Evolutionary conservation across 257 asterid genomes (phyloP).

Genomic region (Nicotiana tabacum): DNA sequence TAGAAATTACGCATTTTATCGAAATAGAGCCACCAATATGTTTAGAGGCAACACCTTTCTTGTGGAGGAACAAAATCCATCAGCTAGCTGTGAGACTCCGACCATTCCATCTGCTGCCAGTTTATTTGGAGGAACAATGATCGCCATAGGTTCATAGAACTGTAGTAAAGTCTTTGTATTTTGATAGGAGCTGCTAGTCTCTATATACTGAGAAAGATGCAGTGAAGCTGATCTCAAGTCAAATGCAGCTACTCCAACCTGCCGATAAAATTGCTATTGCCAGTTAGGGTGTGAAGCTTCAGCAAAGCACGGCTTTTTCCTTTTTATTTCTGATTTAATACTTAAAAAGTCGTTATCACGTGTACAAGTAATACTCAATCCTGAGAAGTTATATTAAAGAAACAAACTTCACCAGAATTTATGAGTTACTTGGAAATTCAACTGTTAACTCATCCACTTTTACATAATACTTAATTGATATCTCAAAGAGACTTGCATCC

Average conservation of each 20-base stretch:
- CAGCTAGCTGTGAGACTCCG: conserved; percentile 88
- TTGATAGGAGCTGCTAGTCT: conserved; percentile 89
- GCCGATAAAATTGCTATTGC: conserved; percentile 8
- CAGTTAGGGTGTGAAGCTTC: not conserved
- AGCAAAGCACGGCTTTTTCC: not conserved
- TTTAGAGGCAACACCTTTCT: conserved; percentile 46
- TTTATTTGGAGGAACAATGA: conserved; percentile 80
- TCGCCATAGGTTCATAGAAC: conserved; percentile 83
- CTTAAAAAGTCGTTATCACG: not conserved
- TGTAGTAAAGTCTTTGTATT: conserved; percentile 87
- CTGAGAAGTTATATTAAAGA: not conserved
- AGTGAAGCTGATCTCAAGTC: conserved; percentile 93
- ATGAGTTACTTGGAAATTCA: not conserved
- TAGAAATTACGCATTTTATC: not conserved
- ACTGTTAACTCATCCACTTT: not conserved
- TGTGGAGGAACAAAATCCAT: conserved; percentile 59
- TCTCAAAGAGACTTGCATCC: not conserved
- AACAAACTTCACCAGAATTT: conserved; percentile 2
- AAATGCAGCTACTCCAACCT: conserved; percentile 98
- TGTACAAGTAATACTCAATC: not conserved
- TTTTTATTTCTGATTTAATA: not conserved
- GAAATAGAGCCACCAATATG: not conserved
- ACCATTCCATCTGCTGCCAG: conserved; percentile 90
- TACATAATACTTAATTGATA: not conserved
- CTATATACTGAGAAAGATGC: conserved; percentile 95